Evolutionary conservation across 306 rosid genomes (phyloP), one percentile per base, ranked within the genome.

Genomic region (Lagenaria siceraria): DNA sequence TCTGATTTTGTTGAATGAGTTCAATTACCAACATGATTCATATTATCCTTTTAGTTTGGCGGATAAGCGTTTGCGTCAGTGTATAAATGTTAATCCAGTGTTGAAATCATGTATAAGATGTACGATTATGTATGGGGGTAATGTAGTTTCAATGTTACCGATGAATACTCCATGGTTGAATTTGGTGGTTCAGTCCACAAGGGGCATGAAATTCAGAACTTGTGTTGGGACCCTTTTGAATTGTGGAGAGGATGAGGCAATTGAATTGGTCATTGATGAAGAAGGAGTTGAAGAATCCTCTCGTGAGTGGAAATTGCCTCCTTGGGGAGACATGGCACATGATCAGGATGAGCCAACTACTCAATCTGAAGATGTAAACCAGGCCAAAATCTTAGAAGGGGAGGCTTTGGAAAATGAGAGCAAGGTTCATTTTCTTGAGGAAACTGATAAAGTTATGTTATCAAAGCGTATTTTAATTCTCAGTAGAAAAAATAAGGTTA

Each of bases 381-480:
- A 18, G 59, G 36, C 87, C 12, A 49, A 75, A n/a, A 69, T n/a
- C 78, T 63, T 80, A 22, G 59, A 65, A 73, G 79, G 63, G 78
- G 77, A 68, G 83, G 82, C 22, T 52, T 53, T 78, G 68, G 48
- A 74, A 77, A 70, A 76, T 78, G 86, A 78, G 31, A 75, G 51
- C 65, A 87, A 83, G 65, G 83, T 79, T 18, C 76, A 84, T 56
- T 81, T 86, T 81, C 74, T 92, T 63, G 97, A 90, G 88, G 93
- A 89, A 83, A 84, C 80, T 54, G 90, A 94, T 77, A 87, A 85
- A 77, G 89, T 70, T 35, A 80, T 83, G 59, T 48, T 94, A 58
- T 94, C 97, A 1, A 84, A 87, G 58, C 81, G 97, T 80, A 77
- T 94, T 78, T 77, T 92, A 88, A 91, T 79, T 82, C 96, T 94